These are phyloP conservation scores for Torulaspora indica DNA, from an alignment of 805 yeast genomes.

Conservation along the genomic window DNA sequence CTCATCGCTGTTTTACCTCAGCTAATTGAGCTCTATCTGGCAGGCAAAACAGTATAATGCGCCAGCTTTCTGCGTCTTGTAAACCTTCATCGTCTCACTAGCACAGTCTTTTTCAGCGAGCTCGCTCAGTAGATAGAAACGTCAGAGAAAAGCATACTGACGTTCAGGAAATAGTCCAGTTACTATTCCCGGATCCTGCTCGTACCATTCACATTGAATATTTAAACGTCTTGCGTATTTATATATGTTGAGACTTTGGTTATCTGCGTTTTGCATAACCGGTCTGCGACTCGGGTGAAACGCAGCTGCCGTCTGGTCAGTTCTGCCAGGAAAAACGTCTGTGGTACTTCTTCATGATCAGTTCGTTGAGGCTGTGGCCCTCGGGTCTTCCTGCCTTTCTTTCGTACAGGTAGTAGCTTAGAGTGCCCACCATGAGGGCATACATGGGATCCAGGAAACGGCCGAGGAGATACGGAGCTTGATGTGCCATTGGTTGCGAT, in stretches of 20 bases:
- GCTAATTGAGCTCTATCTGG: too few relatives aligned
- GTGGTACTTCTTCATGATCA: slow-evolving; percentile 30
- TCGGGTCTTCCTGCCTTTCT: slow-evolving; percentile 49
- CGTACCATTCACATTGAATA: too few relatives aligned
- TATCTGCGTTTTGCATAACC: too few relatives aligned
- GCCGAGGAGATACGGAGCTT: slow-evolving; percentile 19
- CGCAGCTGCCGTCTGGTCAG: too few relatives aligned
- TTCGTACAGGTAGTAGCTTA: slow-evolving; percentile 63
- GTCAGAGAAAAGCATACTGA: too few relatives aligned
- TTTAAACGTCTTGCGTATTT: too few relatives aligned
- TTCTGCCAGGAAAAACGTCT: background rate
- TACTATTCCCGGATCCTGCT: background rate
- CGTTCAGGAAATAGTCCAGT: too few relatives aligned
- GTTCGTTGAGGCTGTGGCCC: slow-evolving; percentile 57
- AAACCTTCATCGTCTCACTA: background rate
- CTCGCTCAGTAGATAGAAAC: too few relatives aligned
- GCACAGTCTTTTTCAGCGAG: background rate
- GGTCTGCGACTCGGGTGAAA: too few relatives aligned
- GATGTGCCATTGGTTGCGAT: slow-evolving; percentile 9
- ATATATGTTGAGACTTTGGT: too few relatives aligned
- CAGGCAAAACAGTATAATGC: too few relatives aligned
- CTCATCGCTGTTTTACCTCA: too few relatives aligned
- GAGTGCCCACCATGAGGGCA: slow-evolving; percentile 57
- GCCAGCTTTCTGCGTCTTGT: background rate
- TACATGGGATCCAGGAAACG: slow-evolving; percentile 59